Evolutionary conservation across 495 filamentous ascomycete genomes (phyloP).

Genomic region (Pseudomonodictys pantanalensis): DNA sequence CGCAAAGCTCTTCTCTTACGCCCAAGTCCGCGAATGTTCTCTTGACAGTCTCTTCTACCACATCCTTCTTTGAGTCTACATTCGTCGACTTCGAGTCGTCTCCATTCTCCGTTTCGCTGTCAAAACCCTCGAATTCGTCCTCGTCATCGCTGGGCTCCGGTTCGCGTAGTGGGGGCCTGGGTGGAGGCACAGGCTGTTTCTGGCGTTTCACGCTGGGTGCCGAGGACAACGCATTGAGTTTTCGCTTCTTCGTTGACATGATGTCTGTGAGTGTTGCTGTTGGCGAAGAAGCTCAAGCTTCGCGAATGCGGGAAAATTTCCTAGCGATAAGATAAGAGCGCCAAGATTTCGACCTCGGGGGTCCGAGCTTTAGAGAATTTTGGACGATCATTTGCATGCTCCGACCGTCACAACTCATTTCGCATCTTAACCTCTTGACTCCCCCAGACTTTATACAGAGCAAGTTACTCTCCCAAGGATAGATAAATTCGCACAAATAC

Average conservation of each 20-base stretch:
- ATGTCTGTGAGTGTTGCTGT: too few relatives aligned
- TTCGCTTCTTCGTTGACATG: constrained; percentile 25
- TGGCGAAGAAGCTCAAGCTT: too few relatives aligned
- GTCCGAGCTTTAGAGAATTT: too few relatives aligned
- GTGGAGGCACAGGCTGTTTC: constrained; percentile 5
- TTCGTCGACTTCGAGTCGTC: neutral
- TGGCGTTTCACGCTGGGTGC: neutral
- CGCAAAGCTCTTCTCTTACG: constrained; percentile 80
- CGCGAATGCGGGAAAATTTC: too few relatives aligned
- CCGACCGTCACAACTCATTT: neutral
- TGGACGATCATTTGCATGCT: too few relatives aligned
- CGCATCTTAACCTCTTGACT: too few relatives aligned
- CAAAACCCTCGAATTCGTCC: constrained; percentile 16
- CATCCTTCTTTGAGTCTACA: neutral
- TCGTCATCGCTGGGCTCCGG: constrained; percentile 16
- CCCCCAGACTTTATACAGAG: too few relatives aligned
- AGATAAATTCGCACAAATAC: too few relatives aligned
- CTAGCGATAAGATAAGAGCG: constrained; percentile 19
- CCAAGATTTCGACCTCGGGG: constrained; percentile 29
- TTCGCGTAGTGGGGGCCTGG: constrained; percentile 1
- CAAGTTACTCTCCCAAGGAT: too few relatives aligned
- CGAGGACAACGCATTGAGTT: constrained; percentile 15
- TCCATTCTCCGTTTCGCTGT: constrained; percentile 18
- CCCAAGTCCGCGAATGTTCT: constrained; percentile 83
- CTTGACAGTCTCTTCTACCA: constrained; percentile 3